Evolutionary conservation across 257 asterid species (phyloP).

Genomic region (Jacaranda mimosifolia): DNA sequence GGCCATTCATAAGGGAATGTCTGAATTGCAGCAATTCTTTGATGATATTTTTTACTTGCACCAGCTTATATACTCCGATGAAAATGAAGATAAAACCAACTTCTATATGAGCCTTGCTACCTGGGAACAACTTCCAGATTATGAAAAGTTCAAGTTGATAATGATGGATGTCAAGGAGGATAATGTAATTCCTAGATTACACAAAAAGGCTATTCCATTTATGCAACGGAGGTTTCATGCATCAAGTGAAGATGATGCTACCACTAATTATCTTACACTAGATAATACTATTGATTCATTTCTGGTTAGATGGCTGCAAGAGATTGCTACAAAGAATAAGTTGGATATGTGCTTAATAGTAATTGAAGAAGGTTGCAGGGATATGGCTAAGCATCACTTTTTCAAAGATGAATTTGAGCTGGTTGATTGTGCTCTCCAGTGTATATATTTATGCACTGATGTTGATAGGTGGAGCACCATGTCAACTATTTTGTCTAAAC

Average conservation of each 20-base stretch:
- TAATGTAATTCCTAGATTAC: slow-evolving; percentile 69
- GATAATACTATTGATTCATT: slow-evolving; percentile 64
- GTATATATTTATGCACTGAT: slow-evolving; percentile 83
- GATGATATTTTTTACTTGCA: slow-evolving; percentile 81
- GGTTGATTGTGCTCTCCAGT: slow-evolving; percentile 81
- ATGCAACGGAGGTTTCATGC: slow-evolving; percentile 62
- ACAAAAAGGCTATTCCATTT: slow-evolving; percentile 81
- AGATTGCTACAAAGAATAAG: slow-evolving; percentile 74
- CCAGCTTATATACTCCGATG: slow-evolving; percentile 79
- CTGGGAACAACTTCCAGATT: slow-evolving; percentile 90
- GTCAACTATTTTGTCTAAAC: slow-evolving; percentile 81
- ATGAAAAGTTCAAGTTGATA: slow-evolving; percentile 87
- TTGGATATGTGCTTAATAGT: slow-evolving; percentile 73
- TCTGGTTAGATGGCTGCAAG: slow-evolving; percentile 89
- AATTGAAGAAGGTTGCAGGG: slow-evolving; percentile 83
- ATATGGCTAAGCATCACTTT: slow-evolving; percentile 51
- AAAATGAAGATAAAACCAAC: slow-evolving; percentile 53
- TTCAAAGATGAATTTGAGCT: slow-evolving; percentile 75
- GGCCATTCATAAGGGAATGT: slow-evolving; percentile 81
- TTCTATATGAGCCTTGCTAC: slow-evolving; percentile 69
- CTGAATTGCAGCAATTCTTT: slow-evolving; percentile 73
- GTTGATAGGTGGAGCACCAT: slow-evolving; percentile 85
- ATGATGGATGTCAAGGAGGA: slow-evolving; percentile 70
- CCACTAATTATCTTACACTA: slow-evolving; percentile 39
- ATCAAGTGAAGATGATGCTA: slow-evolving; percentile 41